A percentile compares a stretch with the other conserved stretches of the same genome.
phyloP scores from a whole-genome alignment of 2,329 filamentous ascomycete species.

The Pestalotiopsis sp. region DNA sequence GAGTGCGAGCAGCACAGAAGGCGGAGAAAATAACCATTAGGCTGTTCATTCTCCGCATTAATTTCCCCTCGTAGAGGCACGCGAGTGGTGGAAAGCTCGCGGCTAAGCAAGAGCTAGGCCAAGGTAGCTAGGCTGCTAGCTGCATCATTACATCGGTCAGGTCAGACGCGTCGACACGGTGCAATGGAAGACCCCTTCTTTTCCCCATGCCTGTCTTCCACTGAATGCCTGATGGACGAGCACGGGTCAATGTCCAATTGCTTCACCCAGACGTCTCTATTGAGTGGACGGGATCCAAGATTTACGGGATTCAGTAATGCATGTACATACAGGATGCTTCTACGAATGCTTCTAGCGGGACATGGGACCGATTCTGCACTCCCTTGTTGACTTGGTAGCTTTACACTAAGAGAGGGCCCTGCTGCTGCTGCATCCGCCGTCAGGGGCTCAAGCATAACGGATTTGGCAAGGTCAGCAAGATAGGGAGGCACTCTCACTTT shows the following conservation, averaged over 20 bases:
- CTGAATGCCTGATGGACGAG: background rate
- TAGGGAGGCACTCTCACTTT: background rate
- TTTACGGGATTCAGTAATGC: background rate
- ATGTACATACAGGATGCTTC: background rate
- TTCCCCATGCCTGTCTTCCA: background rate
- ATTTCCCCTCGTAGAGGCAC: background rate
- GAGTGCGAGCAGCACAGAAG: background rate
- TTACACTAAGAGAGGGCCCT: background rate
- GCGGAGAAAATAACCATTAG: background rate
- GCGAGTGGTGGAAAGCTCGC: background rate
- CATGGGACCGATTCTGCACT: background rate
- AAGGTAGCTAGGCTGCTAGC: background rate
- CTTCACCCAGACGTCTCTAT: background rate
- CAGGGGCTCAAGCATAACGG: background rate
- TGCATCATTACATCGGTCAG: background rate
- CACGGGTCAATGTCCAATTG: background rate
- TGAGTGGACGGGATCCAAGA: background rate
- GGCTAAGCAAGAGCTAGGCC: background rate
- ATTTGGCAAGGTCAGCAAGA: background rate
- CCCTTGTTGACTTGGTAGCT: background rate
- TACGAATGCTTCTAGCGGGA: background rate
- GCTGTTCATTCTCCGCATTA: slow-evolving; percentile 1
- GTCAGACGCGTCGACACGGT: background rate
- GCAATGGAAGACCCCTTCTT: background rate
- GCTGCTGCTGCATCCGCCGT: background rate